Base-by-base conservation (phyloP, 768 basidiomycete species). In the Nidularia sp. region DNA sequence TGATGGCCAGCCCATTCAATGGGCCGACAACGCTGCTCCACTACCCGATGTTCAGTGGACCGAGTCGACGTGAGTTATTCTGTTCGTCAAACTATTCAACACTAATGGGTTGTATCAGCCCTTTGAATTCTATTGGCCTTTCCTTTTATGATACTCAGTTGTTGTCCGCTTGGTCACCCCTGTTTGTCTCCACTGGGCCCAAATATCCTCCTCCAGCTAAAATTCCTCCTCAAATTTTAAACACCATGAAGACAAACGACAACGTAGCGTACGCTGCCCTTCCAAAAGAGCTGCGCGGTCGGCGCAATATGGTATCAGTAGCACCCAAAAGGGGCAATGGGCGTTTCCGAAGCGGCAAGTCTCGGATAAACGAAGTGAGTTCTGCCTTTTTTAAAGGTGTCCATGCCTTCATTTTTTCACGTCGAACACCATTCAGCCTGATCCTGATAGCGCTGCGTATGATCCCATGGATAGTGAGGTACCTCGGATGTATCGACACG, bases 241-340 rank as follows among this genome's bases (percentile, higher is more conserved):
- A 75, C 39, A 75, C 84, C 2, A 91, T 98, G 79, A 91, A 90
- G 63, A 80, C 80, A 55, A 91, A 93, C 55, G 94, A 97, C 60
- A 90, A 88, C 50, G 79, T 98, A 31, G 90, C 91, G 4, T 98
- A 97, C 64, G 94, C 96, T 1, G 70, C 87, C 0, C 74, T 94
- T 46, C 96, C 96, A 0, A 86, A 85, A 61, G 93, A 96, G 56
- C 73, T 96, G 18, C 81, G 83, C 57, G 93, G 91, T 0, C 80
- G 85, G 53, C 81, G 96, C 36, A 96, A 98, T 63, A 78, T 94
- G 58, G 80, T 85, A 5, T 66, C 70, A 13, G 71, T 77, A 10
- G 73, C 70, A 22, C 66, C 77, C n/a, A 73, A 76, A 53, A 83
- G 83, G 64, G 67, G 73, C 5, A 77, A 80, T 57, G 83, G 75